Base-by-base conservation (phyloP, 2,329 filamentous ascomycete genomes). In the Podosphaera fusca region DNA sequence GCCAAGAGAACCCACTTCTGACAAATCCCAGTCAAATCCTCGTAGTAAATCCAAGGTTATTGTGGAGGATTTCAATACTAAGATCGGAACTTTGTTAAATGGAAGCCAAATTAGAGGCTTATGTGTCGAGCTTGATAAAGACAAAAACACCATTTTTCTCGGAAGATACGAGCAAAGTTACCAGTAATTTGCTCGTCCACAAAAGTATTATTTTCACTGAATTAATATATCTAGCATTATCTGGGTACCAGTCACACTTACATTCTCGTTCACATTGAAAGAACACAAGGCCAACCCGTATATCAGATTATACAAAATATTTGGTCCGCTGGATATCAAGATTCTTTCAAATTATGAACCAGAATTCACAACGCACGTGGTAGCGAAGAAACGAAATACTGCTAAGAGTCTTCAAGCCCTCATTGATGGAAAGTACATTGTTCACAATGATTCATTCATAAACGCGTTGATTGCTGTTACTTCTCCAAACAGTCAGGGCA, bases 271-370 rank as follows among this genome's bases (percentile, higher is more conserved):
- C 58, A 81, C 82, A 6, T 77, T 76, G 58, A 85, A 83, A 62
- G 82, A 87, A 63, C 70, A 82, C 38, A 85, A 82, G 61, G 74
- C 75, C 59, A 79, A 83, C 63, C 79, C 82, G 1, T 73, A 89
- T 57, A 70, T 73, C 1, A 72, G 72, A 21, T 75, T 88, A 33
- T 79, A 79, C 60, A 71, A 77, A 36, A 76, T 76, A 56, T 77
- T 96, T 21, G 87, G 94, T 66, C 78, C 82, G 50, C 75, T 94
- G n/a, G 92, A 95, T 66, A 82, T 96, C 68, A 96, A 95, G 68
- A 82, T 87, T 12, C 72, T 85, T 12, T 74, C 78, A 49, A 82
- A 88, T 3, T 95, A 87, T 68, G 71, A 85, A 31, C 71, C 76
- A 33, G 75, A 72, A 14, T 71, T 77, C 34, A 95, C 90, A 0